phyloP scores from a whole-genome alignment of 1,284 basidiomycete species.

The Pulchroboletus neoregius region DNA sequence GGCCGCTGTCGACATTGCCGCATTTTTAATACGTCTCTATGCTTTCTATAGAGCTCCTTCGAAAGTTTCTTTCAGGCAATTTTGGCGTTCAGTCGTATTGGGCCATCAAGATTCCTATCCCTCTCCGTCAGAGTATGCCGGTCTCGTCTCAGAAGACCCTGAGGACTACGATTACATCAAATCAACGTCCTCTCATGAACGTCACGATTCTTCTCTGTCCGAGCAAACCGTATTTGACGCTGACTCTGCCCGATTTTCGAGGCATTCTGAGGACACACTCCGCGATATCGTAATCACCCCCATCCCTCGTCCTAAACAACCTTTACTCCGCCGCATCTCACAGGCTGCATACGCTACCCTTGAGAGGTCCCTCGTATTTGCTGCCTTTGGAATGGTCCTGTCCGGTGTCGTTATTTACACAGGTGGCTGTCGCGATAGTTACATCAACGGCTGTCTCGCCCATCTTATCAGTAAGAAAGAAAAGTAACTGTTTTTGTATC shows the following conservation, averaged over 20 bases:
- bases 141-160: slow-evolving; percentile 51
- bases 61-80: slow-evolving; percentile 43
- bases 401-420: slow-evolving; percentile 78
- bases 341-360: slow-evolving; percentile 46
- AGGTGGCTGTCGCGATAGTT: slow-evolving; percentile 74
- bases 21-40: slow-evolving; percentile 46
- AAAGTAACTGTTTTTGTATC: not conserved
- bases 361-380: slow-evolving; percentile 64
- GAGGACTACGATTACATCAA: slow-evolving; percentile 48
- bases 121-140: slow-evolving; percentile 46
- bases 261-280: slow-evolving; percentile 66
- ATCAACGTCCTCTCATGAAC: slow-evolving; percentile 10
- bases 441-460: slow-evolving; percentile 81
- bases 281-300: slow-evolving; percentile 39
- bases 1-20: slow-evolving; percentile 54
- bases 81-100: slow-evolving; percentile 56
- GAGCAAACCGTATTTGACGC: slow-evolving; percentile 52
- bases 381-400: slow-evolving; percentile 62
- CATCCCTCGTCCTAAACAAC: slow-evolving; percentile 17
- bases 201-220: slow-evolving; percentile 42
- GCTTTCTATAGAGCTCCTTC: slow-evolving; percentile 44
- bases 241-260: slow-evolving; percentile 39
- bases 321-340: slow-evolving; percentile 41
- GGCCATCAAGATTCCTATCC: slow-evolving; percentile 35
- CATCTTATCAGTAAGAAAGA: slow-evolving; percentile 78